Evolutionary conservation across 164 flowering plant species (phyloP).

Genomic region (Pachysandra terminalis): DNA sequence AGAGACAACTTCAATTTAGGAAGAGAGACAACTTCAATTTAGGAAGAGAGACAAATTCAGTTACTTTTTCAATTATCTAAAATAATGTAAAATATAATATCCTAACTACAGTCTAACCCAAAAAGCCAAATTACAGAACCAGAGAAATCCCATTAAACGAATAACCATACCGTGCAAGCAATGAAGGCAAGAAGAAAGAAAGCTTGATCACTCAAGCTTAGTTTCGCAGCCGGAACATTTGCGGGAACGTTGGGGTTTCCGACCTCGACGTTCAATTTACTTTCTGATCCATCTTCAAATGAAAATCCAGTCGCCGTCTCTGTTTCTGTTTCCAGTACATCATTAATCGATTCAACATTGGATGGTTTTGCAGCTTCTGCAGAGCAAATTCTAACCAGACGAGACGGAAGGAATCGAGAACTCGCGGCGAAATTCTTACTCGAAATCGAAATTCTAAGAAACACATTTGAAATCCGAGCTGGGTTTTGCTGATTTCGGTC

Average conservation of each 20-base stretch:
- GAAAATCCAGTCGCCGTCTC: not conserved
- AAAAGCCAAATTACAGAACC: not conserved
- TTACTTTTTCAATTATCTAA: too few species aligned
- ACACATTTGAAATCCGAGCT: conserved; percentile 6
- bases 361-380: not conserved
- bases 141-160: not conserved
- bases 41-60: too few species aligned
- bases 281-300: conserved; percentile 6
- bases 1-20: too few species aligned
- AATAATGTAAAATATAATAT: too few species aligned
- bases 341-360: not conserved
- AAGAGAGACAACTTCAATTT: too few species aligned
- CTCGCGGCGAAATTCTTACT: not conserved
- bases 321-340: not conserved
- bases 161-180: conserved; percentile 59
- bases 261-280: conserved; percentile 33
- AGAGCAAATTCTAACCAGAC: conserved; percentile 13
- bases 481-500: conserved; percentile 8
- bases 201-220: conserved; percentile 68
- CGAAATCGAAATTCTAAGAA: conserved; percentile 5
- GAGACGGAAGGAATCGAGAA: conserved; percentile 11
- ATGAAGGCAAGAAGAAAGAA: conserved; percentile 68
- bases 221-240: conserved; percentile 27
- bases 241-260: conserved; percentile 33
- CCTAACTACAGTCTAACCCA: too few species aligned